Conservation (phyloP, 2,329 filamentous ascomycete species). For the Neonectria coccinea region DNA sequence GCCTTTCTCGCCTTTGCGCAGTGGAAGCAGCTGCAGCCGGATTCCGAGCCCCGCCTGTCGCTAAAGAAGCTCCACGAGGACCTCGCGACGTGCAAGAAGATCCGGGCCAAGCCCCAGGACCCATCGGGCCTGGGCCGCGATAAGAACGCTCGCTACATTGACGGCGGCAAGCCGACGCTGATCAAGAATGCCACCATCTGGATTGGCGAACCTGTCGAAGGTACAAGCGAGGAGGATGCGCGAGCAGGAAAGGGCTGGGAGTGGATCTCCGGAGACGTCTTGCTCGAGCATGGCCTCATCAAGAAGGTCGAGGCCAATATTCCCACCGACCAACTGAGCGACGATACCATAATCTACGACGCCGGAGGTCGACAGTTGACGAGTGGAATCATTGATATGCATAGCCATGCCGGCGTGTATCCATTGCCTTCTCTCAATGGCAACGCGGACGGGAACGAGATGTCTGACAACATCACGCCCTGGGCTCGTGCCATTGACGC, state of each 20-base stretch:
- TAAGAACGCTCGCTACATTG: slow-evolving; percentile 70
- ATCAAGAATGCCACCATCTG: slow-evolving; percentile 76
- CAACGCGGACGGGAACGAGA: slow-evolving; percentile 72
- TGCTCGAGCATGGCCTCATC: slow-evolving; percentile 71
- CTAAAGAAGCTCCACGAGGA: slow-evolving; percentile 64
- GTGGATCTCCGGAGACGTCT: slow-evolving; percentile 71
- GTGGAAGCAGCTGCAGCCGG: slow-evolving; percentile 56
- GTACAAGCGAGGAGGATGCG: slow-evolving; percentile 64
- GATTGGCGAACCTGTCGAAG: slow-evolving; percentile 69
- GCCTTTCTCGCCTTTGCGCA: slow-evolving; percentile 63
- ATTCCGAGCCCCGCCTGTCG: slow-evolving; percentile 57
- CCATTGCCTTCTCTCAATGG: slow-evolving; percentile 67
- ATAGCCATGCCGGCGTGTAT: slow-evolving; percentile 73
- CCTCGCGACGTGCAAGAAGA: slow-evolving; percentile 65
- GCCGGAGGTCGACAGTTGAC: slow-evolving; percentile 72
- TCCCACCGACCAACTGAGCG: slow-evolving; percentile 54
- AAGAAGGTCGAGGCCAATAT: slow-evolving; percentile 63
- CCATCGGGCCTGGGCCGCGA: slow-evolving; percentile 67
- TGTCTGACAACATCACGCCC: slow-evolving; percentile 73
- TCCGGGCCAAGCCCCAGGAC: slow-evolving; percentile 66
- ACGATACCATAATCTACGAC: slow-evolving; percentile 65
- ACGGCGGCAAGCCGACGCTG: slow-evolving; percentile 69
- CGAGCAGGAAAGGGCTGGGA: slow-evolving; percentile 68
- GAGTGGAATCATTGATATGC: slow-evolving; percentile 77
- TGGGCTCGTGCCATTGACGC: slow-evolving; percentile 76